Evolutionary conservation across 495 filamentous ascomycete genomes (phyloP), one percentile per base, ranked within the genome.

Genomic region (Lasiosphaeria hispida): DNA sequence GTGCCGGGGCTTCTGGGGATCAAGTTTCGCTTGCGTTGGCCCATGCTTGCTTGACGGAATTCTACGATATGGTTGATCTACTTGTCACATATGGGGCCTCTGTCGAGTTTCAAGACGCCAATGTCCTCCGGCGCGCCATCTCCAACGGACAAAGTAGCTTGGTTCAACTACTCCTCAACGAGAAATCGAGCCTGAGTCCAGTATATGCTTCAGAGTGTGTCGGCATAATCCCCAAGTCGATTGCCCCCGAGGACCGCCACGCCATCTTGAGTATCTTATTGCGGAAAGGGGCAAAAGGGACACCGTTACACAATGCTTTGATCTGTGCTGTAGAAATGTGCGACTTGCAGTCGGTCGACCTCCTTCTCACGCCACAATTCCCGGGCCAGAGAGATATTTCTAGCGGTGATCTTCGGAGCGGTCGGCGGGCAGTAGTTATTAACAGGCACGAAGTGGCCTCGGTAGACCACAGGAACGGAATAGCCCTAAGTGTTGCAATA

Each of bases 31-130:
- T 66, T 15, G 75, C 77, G 0, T 58, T 80, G 8, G 45, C 69
- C 1, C 70, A 75, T 13, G 71, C 77, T 8, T 71, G 68, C 56
- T 53, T 62, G 1, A 61, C 69, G 19, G 69, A 71, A 37, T 77
- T 73, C 47, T 69, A 73, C 57, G 75, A 80, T 45, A 74, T 80
- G 76, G 69, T 75, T 10, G 64, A 66, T 41, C 60, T 80, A n/a
- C 59, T 80, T 13, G 59, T 78, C 9, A 66, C 66, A 10, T 71
- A 77, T 48, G 75, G 77, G 0, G 77, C 75, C 0, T 78, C 77
- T 0, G 59, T 80, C 15, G 77, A 79, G 55, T 77, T 70, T 41
- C 67, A 73, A 36, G 70, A 75, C 36, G 77, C 76, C 37, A 55
- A 53, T 3, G 64, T 72, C 14, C 13, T 80, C 5, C 67, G 71